Evolutionary conservation across 2,329 filamentous ascomycete species (phyloP), one percentile per base, ranked within the genome.

Genomic region (Sporothrix globosa): DNA sequence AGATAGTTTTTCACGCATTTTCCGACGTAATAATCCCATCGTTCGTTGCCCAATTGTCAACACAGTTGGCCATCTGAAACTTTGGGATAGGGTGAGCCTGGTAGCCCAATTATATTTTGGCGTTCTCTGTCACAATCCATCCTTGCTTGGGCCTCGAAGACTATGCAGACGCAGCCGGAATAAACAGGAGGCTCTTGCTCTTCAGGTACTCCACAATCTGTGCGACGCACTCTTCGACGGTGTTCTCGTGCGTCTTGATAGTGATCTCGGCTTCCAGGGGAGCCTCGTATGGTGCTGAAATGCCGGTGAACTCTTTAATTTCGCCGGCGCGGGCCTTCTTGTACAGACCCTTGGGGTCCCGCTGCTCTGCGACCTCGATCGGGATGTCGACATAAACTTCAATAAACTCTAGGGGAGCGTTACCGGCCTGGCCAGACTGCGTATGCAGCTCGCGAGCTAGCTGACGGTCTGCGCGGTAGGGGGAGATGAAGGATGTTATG

Each of bases 221-320:
- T 76, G 84, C 87, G 13, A 98, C 95, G 70, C 92, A 93, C 78
- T 97, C 92, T 85, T 97, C 92, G 3, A 98, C 92, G 19, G 88
- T 91, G 77, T 89, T 88, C 84, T 95, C 86, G 77, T 93, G 88
- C 60, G 92, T 96, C 82, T 88, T 87, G 78, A 99, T 92, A 75
- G 91, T 90, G 75, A 99, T 91, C 84, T 99, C 96, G 1, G 96
- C 88, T 71, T 89, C 88, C 79, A 90, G 84, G 5, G 96, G 96
- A 73, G 89, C 92, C 87, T 99, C 96, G 80, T 99, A 99, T 1
- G 96, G 96, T 41, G 95, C 93, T 75, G 91, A 94, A 77, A 98
- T 93, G 70, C 96, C 96, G 1, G 96, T 99, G 80, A 99, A 99
- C 76, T 98, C 93, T 82, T 96, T 96, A 82, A 98, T 98, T 80